Conservation (phyloP, 495 filamentous ascomycete genomes). For the Parmelia sp. region DNA sequence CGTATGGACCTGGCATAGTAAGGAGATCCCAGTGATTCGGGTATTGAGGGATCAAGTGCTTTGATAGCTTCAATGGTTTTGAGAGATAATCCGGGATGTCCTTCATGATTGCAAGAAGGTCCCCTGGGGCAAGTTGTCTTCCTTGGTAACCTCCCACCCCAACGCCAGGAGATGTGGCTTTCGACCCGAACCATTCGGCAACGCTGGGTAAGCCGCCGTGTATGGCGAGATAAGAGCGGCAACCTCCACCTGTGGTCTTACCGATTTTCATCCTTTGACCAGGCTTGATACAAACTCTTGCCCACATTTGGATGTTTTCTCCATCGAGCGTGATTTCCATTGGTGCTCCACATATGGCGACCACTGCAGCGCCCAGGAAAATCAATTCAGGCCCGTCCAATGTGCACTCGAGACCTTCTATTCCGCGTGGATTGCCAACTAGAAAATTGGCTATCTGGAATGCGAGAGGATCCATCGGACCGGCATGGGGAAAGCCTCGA, state of each 20-base stretch:
- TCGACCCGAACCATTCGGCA: slow-evolving; percentile 52
- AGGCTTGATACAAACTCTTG: slow-evolving; percentile 41
- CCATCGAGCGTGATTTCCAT: slow-evolving; percentile 45
- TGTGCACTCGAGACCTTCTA: slow-evolving; percentile 54
- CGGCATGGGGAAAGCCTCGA: slow-evolving; percentile 35
- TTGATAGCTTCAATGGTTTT: slow-evolving; percentile 33
- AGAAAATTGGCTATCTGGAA: slow-evolving; percentile 51
- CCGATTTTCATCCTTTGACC: slow-evolving; percentile 52
- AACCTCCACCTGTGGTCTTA: slow-evolving; percentile 44
- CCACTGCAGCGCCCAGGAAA: slow-evolving; percentile 44
- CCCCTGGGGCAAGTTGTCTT: slow-evolving; percentile 46
- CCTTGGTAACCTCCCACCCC: slow-evolving; percentile 56
- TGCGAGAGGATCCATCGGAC: slow-evolving; percentile 51
- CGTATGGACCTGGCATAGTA: slow-evolving; percentile 52
- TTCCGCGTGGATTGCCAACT: slow-evolving; percentile 47
- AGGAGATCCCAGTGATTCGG: slow-evolving; percentile 43
- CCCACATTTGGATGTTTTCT: slow-evolving; percentile 46
- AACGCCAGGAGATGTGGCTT: slow-evolving; percentile 50
- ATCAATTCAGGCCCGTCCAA: slow-evolving; percentile 51
- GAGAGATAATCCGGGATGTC: slow-evolving; percentile 27
- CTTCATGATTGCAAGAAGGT: slow-evolving; percentile 40
- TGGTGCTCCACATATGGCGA: slow-evolving; percentile 50
- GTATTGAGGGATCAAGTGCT: slow-evolving; percentile 40
- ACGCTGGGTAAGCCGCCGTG: slow-evolving; percentile 51
- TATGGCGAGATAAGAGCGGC: slow-evolving; percentile 53